Evolutionary conservation across 2,329 filamentous ascomycete species (phyloP).

Genomic region (Ceratocystiopsis sp.): DNA sequence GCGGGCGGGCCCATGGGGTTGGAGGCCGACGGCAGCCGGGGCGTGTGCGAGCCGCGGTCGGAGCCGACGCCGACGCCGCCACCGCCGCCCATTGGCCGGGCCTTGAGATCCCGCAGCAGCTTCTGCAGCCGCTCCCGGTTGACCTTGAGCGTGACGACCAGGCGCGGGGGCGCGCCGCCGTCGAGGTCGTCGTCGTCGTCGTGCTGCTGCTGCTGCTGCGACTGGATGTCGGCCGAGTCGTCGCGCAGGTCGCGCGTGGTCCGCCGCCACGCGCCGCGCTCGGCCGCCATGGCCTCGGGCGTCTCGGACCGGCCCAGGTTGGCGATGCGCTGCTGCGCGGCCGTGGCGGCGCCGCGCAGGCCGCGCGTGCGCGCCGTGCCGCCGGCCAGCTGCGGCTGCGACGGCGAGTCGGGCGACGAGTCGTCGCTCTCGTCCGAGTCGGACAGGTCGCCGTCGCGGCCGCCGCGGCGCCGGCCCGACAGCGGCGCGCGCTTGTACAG

Average conservation of each 20-base stretch:
- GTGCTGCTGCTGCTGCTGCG: conserved; percentile 34
- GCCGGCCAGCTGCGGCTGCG: conserved; percentile 44
- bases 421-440: conserved; percentile 89
- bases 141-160: conserved; percentile 63
- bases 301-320: conserved; percentile 73
- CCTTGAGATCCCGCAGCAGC: conserved; percentile 29
- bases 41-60: conserved; percentile 24
- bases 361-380: conserved; percentile 75
- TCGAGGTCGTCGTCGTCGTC: no score
- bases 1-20: conserved; percentile 37
- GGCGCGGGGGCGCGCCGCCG: conserved; percentile 35
- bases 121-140: conserved; percentile 54
- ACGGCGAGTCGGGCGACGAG: conserved; percentile 72
- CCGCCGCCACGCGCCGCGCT: conserved; percentile 42
- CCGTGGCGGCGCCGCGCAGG: conserved; percentile 75
- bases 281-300: conserved; percentile 50
- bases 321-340: conserved; percentile 75
- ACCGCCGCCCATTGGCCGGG: not conserved
- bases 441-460: conserved; percentile 52
- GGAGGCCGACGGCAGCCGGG: conserved; percentile 31
- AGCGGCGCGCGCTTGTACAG: conserved; percentile 63
- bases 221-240: conserved; percentile 26
- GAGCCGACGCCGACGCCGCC: not conserved
- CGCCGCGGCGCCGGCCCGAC: conserved; percentile 32
- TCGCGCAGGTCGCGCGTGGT: conserved; percentile 51